Percentiles rank a stretch among this genome's conserved stretches.
These are phyloP conservation scores for Tetrahymena thermophila DNA, from an alignment of 73 alveolate species.

Conservation along the genomic window DNA sequence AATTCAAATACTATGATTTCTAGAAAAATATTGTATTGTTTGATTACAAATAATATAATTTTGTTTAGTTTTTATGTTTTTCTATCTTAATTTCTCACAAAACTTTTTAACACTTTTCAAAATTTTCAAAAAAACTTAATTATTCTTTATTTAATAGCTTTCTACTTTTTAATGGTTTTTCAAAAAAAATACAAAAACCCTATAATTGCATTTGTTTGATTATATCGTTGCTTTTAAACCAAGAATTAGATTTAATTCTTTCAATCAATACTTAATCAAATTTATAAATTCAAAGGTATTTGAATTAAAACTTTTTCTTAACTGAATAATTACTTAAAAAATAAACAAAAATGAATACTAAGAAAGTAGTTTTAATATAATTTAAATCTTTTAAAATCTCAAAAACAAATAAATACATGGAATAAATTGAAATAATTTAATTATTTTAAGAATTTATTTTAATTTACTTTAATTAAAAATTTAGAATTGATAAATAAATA, in stretches of 20 bases:
- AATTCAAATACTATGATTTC: too few species aligned
- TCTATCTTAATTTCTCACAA: background rate
- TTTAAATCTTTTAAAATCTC: background rate
- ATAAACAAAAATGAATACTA: background rate
- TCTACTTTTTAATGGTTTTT: background rate
- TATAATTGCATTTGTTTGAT: too few species aligned
- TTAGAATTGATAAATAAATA: too few species aligned
- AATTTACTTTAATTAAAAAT: too few species aligned
- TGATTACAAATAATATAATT: too few species aligned
- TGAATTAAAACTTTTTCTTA: background rate
- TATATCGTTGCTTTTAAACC: background rate
- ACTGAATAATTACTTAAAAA: background rate
- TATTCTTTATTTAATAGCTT: background rate
- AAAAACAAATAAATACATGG: background rate
- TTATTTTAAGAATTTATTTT: too few species aligned
- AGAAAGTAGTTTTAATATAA: background rate
- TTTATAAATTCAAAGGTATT: background rate
- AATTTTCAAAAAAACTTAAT: background rate
- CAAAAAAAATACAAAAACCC: background rate
- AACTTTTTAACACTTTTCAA: background rate
- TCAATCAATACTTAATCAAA: too few species aligned
- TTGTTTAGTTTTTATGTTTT: background rate
- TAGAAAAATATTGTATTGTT: background rate
- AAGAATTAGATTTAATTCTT: background rate
- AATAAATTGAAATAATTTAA: too few species aligned